These are phyloP conservation scores for Xylaria sp. DNA, from an alignment of 2,329 filamentous ascomycete species.

Conservation along the genomic window DNA sequence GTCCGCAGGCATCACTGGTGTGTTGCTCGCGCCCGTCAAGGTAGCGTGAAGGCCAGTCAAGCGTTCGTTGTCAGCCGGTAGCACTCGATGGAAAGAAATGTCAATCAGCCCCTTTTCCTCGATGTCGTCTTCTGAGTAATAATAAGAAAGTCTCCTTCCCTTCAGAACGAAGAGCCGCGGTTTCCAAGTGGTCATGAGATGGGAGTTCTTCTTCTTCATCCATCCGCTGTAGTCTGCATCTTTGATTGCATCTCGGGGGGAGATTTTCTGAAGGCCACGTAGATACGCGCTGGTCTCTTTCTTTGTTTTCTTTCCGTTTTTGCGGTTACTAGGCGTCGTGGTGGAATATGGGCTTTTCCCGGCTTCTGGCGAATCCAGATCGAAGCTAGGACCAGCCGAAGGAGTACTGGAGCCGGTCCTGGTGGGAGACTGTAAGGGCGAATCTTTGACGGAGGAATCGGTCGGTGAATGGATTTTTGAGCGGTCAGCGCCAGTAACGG, in stretches of 20 bases:
- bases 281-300: slow-evolving; percentile 96
- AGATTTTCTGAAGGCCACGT: slow-evolving; percentile 82
- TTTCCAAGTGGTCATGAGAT: slow-evolving; percentile 98
- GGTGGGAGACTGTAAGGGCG: slow-evolving; percentile 71
- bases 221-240: slow-evolving; percentile 94
- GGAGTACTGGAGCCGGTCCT: slow-evolving; percentile 81
- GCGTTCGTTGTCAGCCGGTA: slow-evolving; percentile 91
- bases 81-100: slow-evolving; percentile 96
- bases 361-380: slow-evolving; percentile 78
- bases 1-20: slow-evolving; percentile 66
- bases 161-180: slow-evolving; percentile 94
- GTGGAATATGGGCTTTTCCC: slow-evolving; percentile 66
- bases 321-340: slow-evolving; percentile 60
- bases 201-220: slow-evolving; percentile 99
- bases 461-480: slow-evolving; percentile 62
- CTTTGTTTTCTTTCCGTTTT: slow-evolving; percentile 76
- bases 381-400: slow-evolving; percentile 75
- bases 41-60: slow-evolving; percentile 92
- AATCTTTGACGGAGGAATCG: slow-evolving; percentile 64
- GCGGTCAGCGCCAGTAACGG: slow-evolving; percentile 65
- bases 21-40: slow-evolving; percentile 84
- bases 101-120: slow-evolving; percentile 97
- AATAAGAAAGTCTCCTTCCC: slow-evolving; percentile 91
- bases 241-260: slow-evolving; percentile 83
- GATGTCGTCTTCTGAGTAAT: slow-evolving; percentile 91